Conservation (phyloP, 108 stramenopile genomes). For the Poteriospumella lacustris region DNA sequence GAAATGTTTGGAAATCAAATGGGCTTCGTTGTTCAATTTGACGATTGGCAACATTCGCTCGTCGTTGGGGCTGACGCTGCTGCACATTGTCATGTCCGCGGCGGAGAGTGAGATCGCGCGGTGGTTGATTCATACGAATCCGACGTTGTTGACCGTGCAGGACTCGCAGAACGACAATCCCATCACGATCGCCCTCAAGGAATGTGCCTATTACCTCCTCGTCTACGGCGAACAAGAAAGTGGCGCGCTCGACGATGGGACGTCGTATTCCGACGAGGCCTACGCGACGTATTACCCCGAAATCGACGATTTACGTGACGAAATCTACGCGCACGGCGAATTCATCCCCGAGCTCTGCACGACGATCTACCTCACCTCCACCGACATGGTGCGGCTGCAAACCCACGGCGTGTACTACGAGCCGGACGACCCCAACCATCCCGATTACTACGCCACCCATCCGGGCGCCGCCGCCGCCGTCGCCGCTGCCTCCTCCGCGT, state of each 20-base stretch:
- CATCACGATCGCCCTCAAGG: slow-evolving; percentile 23
- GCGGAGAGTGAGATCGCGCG: neutral
- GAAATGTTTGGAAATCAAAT: slow-evolving; percentile 12
- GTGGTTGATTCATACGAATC: slow-evolving; percentile 1
- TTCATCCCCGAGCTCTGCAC: neutral
- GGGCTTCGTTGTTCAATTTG: slow-evolving; percentile 26
- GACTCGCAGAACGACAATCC: slow-evolving; percentile 18
- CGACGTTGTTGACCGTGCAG: neutral
- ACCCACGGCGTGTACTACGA: neutral
- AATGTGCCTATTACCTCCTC: slow-evolving; percentile 23
- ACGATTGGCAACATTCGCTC: slow-evolving; percentile 3
- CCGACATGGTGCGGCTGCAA: neutral
- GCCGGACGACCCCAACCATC: too few species aligned
- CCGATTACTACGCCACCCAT: too few species aligned
- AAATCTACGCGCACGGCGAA: slow-evolving; percentile 10
- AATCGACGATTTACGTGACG: neutral
- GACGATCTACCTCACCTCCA: neutral
- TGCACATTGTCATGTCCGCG: slow-evolving; percentile 23
- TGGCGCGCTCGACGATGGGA: slow-evolving; percentile 24
- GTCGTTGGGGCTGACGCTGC: slow-evolving; percentile 17
- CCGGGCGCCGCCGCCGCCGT: too few species aligned
- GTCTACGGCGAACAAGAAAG: slow-evolving; percentile 1
- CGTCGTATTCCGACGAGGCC: slow-evolving; percentile 8
- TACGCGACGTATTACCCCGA: slow-evolving; percentile 11
- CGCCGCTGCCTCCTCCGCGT: too few species aligned